Evolutionary conservation across 768 basidiomycete genomes (phyloP).

Genomic region (Ramaria rubella): DNA sequence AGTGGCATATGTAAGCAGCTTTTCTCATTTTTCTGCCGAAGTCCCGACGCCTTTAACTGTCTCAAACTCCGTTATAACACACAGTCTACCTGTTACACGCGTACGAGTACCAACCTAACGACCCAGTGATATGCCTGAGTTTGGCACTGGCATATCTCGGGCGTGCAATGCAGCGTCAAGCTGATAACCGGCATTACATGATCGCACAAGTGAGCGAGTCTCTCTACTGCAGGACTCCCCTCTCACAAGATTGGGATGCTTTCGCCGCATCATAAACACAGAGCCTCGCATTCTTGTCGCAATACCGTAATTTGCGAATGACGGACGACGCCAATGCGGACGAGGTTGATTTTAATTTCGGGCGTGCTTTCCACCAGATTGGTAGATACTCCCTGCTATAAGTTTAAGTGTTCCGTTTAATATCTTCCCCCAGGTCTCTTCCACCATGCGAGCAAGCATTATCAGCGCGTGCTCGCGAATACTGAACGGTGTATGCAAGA

Average conservation of each 20-base stretch:
- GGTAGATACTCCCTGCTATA: slow-evolving; percentile 54
- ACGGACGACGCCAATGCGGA: slow-evolving; percentile 37
- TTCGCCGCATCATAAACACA: slow-evolving; percentile 27
- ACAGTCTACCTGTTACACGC: slow-evolving; percentile 86
- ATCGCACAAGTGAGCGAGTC: slow-evolving; percentile 53
- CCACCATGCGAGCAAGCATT: slow-evolving; percentile 78
- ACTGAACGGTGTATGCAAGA: slow-evolving; percentile 39
- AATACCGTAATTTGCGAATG: slow-evolving; percentile 65
- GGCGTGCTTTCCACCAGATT: slow-evolving; percentile 86
- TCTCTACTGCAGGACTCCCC: neutral
- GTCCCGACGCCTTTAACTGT: neutral
- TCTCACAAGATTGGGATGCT: too few relatives aligned
- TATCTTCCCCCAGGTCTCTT: slow-evolving; percentile 51
- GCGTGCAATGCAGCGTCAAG: slow-evolving; percentile 87
- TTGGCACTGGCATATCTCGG: slow-evolving; percentile 83
- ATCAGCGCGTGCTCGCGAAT: slow-evolving; percentile 64
- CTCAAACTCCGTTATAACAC: neutral
- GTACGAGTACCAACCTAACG: slow-evolving; percentile 74
- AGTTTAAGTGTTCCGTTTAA: neutral
- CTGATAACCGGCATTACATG: slow-evolving; percentile 89
- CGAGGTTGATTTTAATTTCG: slow-evolving; percentile 94
- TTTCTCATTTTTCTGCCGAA: too few relatives aligned
- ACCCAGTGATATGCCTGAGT: slow-evolving; percentile 79
- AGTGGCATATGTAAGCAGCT: slow-evolving; percentile 74
- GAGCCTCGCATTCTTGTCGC: slow-evolving; percentile 79